Base-by-base conservation (phyloP, 164 flowering plant genomes). In the Berberis vulgaris region DNA sequence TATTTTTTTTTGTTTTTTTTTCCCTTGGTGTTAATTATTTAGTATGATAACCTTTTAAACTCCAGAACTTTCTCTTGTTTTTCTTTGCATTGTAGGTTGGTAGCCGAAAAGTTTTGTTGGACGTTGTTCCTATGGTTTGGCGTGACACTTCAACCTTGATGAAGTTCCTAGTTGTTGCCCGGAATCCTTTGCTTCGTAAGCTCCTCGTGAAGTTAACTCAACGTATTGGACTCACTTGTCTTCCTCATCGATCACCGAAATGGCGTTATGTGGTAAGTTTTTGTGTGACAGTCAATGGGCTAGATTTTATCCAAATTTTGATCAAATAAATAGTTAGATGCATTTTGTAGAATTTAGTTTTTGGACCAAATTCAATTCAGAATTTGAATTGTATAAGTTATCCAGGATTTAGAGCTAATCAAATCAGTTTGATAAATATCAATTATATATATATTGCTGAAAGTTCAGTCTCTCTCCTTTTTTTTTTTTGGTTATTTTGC, bases 171-270 rank as follows among this genome's bases (percentile, higher is more conserved):
- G 70, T 67, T 74, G 93, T 90, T 45, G 74, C 77, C 64, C 81
- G 83, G 59, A 94, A 96, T 85, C 78, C 97, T 71, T 75, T 94
- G 69, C 96, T 91, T 67, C 93, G 97, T 61, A 94, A 94, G 71
- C 84, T 82, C 77, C 69, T 94, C 70, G 69, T 94, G 75, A 91
- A 94, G 74, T 79, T 91, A 65, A 77, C 85, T 43, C 96, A 94
- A 67, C 78, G 99, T 47, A 74, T 91, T 64, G 99, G 93, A 63
- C 81, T 88, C 57, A 76, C 81, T 72, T 82, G 87, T 77, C 82
- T 94, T 59, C 97, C 97, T 68, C 85, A 68, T 71, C 87, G 91
- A 45, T 69, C 83, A 43, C 79, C 84, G 39, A 70, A 89, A 47
- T 91, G 97, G 99, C 90, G 78, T 42, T 94, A 94, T 78, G 82